Evolutionary conservation across 2,329 filamentous ascomycete genomes (phyloP).

Genomic region (Penicillium sp.): DNA sequence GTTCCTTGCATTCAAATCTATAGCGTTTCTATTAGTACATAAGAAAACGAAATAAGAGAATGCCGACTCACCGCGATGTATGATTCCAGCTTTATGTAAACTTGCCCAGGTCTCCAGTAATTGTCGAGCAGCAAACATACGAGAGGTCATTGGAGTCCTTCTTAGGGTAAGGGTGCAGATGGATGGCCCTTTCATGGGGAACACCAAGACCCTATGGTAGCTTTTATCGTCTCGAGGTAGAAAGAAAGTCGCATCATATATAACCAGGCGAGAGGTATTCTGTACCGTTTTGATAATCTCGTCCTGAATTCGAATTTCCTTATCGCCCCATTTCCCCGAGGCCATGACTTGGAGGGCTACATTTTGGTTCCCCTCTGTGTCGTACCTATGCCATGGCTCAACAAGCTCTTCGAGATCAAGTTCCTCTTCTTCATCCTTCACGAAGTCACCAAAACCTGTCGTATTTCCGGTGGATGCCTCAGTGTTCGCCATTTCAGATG

Average conservation of each 20-base stretch:
- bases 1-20: background rate
- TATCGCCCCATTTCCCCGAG: background rate
- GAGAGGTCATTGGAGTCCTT: background rate
- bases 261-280: conserved; percentile 10
- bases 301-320: background rate
- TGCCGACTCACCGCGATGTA: background rate
- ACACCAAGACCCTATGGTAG: conserved; percentile 21
- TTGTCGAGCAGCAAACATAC: background rate
- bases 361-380: background rate
- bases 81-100: background rate
- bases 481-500: background rate
- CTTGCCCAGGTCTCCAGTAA: background rate
- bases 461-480: background rate
- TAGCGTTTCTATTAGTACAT: background rate
- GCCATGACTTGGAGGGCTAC: background rate
- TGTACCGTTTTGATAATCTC: background rate
- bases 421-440: background rate
- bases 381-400: background rate
- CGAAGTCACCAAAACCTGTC: background rate
- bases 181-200: conserved; percentile 20
- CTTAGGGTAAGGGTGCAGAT: conserved; percentile 8
- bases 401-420: background rate
- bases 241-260: conserved; percentile 18
- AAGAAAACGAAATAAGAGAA: background rate
- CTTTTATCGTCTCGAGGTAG: conserved; percentile 10